Conservation (phyloP, 169 alveolate species). For the Cardiosporidium cionae region DNA sequence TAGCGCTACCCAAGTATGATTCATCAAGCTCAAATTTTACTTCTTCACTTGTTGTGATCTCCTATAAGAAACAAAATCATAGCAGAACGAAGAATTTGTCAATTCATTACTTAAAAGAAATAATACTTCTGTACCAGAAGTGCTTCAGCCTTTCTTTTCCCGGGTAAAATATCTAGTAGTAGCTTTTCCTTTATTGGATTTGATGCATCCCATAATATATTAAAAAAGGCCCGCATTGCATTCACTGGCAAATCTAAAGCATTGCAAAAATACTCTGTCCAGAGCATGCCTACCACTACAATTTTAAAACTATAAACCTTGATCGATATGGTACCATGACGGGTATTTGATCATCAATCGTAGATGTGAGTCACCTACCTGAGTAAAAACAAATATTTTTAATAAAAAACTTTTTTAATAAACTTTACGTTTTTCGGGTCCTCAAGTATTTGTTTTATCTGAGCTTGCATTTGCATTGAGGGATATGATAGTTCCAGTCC, state of each 20-base stretch:
- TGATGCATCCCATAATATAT: background rate
- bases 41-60: background rate
- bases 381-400: background rate
- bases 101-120: background rate
- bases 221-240: background rate
- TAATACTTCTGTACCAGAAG: background rate
- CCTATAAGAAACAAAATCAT: background rate
- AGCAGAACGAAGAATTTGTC: too few species aligned
- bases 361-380: background rate
- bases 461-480: background rate
- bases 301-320: background rate
- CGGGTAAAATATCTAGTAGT: background rate
- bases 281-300: too few species aligned
- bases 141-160: background rate
- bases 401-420: background rate
- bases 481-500: background rate
- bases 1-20: background rate
- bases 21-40: background rate
- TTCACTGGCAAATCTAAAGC: background rate
- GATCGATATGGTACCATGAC: background rate
- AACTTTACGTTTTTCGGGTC: background rate
- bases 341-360: background rate
- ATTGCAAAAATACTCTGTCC: background rate
- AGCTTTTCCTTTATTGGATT: background rate
- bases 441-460: background rate